phyloP scores from a whole-genome alignment of 805 yeast species.

The Suhomyces vadensis region DNA sequence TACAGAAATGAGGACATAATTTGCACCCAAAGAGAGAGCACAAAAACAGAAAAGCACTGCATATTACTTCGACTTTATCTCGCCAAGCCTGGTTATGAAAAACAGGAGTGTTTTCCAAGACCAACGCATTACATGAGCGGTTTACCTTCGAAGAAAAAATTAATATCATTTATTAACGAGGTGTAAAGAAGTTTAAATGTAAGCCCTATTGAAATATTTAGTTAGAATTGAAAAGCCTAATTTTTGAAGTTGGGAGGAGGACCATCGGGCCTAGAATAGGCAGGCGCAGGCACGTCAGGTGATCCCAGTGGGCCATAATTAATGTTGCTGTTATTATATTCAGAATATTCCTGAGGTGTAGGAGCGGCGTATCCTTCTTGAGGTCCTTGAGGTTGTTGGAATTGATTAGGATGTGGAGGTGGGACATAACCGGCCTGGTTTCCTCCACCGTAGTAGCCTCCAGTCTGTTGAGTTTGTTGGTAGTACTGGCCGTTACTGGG shows the following conservation, averaged over 20 bases:
- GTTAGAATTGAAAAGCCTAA: background rate
- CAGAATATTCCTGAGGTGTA: conserved; percentile 6
- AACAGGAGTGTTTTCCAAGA: no score
- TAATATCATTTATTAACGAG: no score
- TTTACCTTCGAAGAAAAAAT: no score
- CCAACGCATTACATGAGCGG: no score
- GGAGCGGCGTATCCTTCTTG: conserved; percentile 5
- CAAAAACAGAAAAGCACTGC: background rate
- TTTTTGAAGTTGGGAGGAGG: conserved; percentile 18
- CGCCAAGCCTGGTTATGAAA: no score
- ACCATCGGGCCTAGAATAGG: conserved; percentile 16
- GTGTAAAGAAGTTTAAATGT: no score
- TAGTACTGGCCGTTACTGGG: conserved; percentile 15
- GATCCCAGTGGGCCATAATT: conserved; percentile 6
- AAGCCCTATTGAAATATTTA: no score
- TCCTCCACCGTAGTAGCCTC: conserved; percentile 9
- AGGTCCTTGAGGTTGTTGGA: conserved; percentile 3
- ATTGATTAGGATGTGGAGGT: conserved; percentile 8
- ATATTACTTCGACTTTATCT: no score
- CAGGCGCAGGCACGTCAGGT: conserved; percentile 7
- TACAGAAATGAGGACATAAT: background rate
- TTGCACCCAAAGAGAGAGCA: background rate
- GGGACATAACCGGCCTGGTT: conserved; percentile 8
- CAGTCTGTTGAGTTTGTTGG: conserved; percentile 15
- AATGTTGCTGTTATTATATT: conserved; percentile 2